Base-by-base conservation (phyloP, 768 basidiomycete species). In the Collybiopsis luxurians region DNA sequence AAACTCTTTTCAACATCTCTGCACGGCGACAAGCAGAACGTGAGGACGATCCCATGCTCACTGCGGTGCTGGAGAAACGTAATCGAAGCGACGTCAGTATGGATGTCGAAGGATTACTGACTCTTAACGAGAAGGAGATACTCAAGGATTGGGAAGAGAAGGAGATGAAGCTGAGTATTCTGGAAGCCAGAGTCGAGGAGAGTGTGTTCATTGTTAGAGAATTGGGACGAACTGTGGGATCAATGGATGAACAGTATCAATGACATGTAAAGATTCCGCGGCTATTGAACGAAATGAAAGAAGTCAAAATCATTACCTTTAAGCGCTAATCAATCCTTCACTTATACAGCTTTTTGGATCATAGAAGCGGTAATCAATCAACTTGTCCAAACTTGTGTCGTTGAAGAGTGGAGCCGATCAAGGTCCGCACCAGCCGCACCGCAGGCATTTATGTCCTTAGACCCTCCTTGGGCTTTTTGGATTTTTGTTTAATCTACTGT, bases 141-240 rank as follows among this genome's bases (percentile, higher is more conserved):
- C 67, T 97, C 52, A 74, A 72, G 56, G 85, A 86, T 55, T 89
- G 94, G 85, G 86, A 90, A 65, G 76, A 76, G 57, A 89, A 83
- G 71, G 76, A 85, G 63, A 82, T 85, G 67, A 92, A 86, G 73
- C 62, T 98, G 69, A 81, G 80, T 6, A 81, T 92, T 45, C 76
- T 97, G 40, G 90, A 95, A 76, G 82, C 81, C 80, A 82, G 95
- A 28, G 86, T 92, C 17, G 95, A 98, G 64, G 85, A 93, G 69
- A 85, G 87, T 54, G 84, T 97, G 36, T 97, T 98, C 68, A 85
- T 98, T 57, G 71, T 98, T 51, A 84, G 88, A 67, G 95, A 98
- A 70, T 77, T 97, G 42, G 80, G 54, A 30, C 44, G 54, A 42
- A 30, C 76, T 60, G 68, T 75, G 34, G 67, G 81, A 48, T 71